Percentiles rank a stretch among this genome's conserved stretches.
phyloP scores from a whole-genome alignment of 31 red algal species.

The Asparagopsis taxiformis region DNA sequence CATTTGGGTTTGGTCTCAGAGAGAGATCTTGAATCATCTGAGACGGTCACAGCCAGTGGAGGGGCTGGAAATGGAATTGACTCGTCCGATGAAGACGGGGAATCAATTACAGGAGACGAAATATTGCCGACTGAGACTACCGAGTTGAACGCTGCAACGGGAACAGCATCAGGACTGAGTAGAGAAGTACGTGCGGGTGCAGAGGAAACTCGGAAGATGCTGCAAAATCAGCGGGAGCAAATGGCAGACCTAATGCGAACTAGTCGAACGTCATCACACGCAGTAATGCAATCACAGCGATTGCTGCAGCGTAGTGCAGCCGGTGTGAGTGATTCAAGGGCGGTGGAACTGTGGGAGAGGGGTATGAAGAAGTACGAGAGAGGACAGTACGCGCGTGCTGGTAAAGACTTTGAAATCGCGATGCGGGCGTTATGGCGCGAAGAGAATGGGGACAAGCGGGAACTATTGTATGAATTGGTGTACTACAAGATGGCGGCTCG shows the following conservation, averaged over 20 bases:
- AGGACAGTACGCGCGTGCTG: conserved; percentile 12
- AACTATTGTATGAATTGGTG: conserved; percentile 33
- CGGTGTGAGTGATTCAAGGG: background rate
- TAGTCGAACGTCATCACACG: background rate
- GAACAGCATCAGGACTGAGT: no score
- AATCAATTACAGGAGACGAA: background rate
- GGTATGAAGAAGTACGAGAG: conserved; percentile 12
- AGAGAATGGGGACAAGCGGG: conserved; percentile 1
- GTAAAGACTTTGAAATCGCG: conserved; percentile 30
- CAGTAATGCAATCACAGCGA: conserved; percentile 23
- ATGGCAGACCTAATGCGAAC: background rate
- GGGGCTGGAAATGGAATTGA: background rate
- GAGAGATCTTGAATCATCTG: conserved; percentile 2
- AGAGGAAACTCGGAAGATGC: conserved; percentile 9
- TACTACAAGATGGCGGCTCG: conserved; percentile 24
- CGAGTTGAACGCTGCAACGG: no score
- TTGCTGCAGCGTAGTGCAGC: background rate
- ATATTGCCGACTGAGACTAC: background rate
- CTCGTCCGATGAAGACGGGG: background rate
- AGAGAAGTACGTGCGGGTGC: no score
- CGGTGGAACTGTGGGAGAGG: conserved; percentile 22
- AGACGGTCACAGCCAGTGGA: background rate
- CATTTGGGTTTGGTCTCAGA: background rate
- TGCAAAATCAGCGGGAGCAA: conserved; percentile 12
- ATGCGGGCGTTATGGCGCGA: conserved; percentile 5